These are phyloP conservation scores for Teunomyces tritomae DNA, from an alignment of 805 yeast genomes.

Conservation along the genomic window DNA sequence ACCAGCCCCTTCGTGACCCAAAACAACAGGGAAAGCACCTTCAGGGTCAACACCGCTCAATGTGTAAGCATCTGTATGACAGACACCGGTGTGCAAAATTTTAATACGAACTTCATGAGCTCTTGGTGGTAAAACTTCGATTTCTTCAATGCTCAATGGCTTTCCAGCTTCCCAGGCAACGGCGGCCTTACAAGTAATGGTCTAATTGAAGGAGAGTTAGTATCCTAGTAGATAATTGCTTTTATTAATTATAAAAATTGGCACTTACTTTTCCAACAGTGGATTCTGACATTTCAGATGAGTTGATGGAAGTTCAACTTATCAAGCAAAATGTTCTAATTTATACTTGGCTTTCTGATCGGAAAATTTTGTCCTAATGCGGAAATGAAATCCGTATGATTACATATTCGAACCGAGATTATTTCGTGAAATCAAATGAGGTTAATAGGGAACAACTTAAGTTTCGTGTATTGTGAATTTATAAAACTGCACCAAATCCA, in stretches of 20 bases:
- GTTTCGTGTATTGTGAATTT: conserved; percentile 8
- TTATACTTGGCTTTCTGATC: neutral
- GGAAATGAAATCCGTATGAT: conserved; percentile 1
- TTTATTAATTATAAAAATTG: neutral
- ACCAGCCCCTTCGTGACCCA: conserved; percentile 99
- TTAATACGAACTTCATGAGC: conserved; percentile 97
- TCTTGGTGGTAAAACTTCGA: conserved; percentile 90
- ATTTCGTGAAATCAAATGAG: neutral
- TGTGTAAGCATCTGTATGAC: conserved; percentile 98
- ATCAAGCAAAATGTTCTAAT: neutral
- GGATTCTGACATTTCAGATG: conserved; percentile 13
- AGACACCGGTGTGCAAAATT: conserved; percentile 85
- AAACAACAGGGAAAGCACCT: conserved; percentile 87
- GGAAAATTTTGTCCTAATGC: neutral
- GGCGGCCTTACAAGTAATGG: conserved; percentile 90
- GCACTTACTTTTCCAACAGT: conserved; percentile 28
- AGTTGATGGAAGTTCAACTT: neutral
- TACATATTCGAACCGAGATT: neutral
- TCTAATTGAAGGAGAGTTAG: conserved; percentile 23
- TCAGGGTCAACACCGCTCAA: conserved; percentile 94
- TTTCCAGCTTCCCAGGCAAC: conserved; percentile 96
- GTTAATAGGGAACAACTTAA: neutral
- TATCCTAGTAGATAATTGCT: conserved; percentile 3
- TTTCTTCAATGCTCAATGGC: conserved; percentile 77
- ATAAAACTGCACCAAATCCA: conserved; percentile 93